These are phyloP conservation scores for Xylaria intraflava DNA, from an alignment of 495 filamentous ascomycete genomes.

Conservation along the genomic window DNA sequence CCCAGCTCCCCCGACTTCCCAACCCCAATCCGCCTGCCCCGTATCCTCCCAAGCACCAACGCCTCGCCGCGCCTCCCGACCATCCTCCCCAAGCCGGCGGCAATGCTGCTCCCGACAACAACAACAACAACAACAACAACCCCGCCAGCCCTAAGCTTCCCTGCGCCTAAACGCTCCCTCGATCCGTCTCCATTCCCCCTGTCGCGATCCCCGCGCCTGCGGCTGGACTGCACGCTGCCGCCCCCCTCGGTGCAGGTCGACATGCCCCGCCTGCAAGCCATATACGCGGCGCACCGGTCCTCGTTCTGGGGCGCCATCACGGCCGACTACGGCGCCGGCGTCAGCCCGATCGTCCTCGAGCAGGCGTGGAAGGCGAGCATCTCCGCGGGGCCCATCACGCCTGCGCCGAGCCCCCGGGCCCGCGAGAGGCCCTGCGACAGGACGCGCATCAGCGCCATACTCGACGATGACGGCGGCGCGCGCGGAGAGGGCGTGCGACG, in stretches of 20 bases:
- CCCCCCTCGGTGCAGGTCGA: slow-evolving; percentile 47
- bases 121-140: slow-evolving; percentile 22
- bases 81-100: slow-evolving; percentile 55
- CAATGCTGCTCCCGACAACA: slow-evolving; percentile 36
- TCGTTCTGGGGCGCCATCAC: slow-evolving; percentile 70
- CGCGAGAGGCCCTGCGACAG: slow-evolving; percentile 37
- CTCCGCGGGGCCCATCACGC: slow-evolving; percentile 34
- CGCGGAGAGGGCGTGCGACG: slow-evolving; percentile 47
- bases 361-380: slow-evolving; percentile 57
- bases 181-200: slow-evolving; percentile 22
- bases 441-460: slow-evolving; percentile 49
- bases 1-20: slow-evolving; percentile 28
- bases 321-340: slow-evolving; percentile 57
- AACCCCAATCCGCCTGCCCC: slow-evolving; percentile 38
- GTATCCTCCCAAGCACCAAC: slow-evolving; percentile 35
- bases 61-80: slow-evolving; percentile 44
- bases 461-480: slow-evolving; percentile 48
- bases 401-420: slow-evolving; percentile 39
- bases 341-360: slow-evolving; percentile 58
- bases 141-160: slow-evolving; percentile 32
- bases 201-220: slow-evolving; percentile 26
- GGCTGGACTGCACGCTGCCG: slow-evolving; percentile 46
- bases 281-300: slow-evolving; percentile 62
- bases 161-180: slow-evolving; percentile 24
- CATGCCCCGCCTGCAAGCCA: slow-evolving; percentile 56